phyloP scores from a whole-genome alignment of 441 rosid genomes.

The Biscutella auriculata region DNA sequence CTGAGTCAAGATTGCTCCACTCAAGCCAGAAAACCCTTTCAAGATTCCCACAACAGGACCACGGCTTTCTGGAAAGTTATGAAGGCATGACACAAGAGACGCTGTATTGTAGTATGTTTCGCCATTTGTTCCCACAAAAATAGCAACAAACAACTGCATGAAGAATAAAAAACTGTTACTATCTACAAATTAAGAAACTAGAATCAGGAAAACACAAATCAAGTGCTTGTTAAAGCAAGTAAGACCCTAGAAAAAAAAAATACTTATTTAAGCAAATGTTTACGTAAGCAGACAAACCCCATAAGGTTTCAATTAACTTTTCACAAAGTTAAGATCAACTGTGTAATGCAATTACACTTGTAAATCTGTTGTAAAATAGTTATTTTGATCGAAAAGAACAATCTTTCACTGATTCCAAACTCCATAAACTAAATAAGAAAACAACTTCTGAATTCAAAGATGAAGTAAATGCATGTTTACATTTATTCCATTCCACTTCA shows the following conservation, averaged over 20 bases:
- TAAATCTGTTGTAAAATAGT: too few species aligned
- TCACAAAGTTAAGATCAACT: not conserved
- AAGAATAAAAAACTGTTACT: not conserved
- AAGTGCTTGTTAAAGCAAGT: too few species aligned
- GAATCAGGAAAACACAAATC: too few species aligned
- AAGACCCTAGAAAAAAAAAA: too few species aligned
- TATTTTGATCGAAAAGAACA: not conserved
- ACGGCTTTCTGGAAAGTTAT: constrained; percentile 49
- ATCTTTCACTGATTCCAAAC: too few species aligned
- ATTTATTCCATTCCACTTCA: too few species aligned
- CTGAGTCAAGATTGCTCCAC: constrained; percentile 56
- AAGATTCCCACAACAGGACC: constrained; percentile 59
- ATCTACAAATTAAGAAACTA: not conserved
- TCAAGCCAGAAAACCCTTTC: constrained; percentile 56
- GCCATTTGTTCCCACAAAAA: constrained; percentile 54
- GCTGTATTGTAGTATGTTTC: constrained; percentile 61
- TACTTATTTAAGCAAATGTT: not conserved
- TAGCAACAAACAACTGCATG: constrained; percentile 40
- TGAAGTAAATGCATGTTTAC: too few species aligned
- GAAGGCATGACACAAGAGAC: constrained; percentile 48
- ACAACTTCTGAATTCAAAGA: too few species aligned
- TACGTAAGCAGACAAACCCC: not conserved
- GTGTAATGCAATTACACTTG: too few species aligned
- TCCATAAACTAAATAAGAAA: not conserved
- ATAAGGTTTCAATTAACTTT: not conserved